Evolutionary conservation across 352 stramenopile genomes (phyloP).

Genomic region (Pythium utonaiense): DNA sequence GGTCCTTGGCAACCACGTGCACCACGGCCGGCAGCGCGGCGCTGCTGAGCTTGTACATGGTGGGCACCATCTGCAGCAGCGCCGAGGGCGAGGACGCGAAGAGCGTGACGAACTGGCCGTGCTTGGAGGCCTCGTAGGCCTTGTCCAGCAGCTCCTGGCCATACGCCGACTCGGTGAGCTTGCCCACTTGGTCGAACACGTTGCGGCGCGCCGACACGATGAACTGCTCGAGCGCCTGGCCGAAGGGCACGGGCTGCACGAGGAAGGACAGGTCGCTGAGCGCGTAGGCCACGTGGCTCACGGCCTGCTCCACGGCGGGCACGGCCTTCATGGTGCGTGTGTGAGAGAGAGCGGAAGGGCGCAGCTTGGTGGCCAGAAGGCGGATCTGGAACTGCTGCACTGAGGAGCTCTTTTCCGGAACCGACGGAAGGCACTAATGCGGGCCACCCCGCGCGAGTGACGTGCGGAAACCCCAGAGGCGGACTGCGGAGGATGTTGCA

Average conservation of each 20-base stretch:
- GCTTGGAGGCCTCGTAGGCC: conserved; percentile 55
- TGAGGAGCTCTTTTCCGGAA: conserved; percentile 1
- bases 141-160: conserved; percentile 64
- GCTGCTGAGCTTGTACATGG: conserved; percentile 92
- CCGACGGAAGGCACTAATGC: conserved; percentile 12
- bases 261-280: conserved; percentile 77
- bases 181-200: conserved; percentile 78
- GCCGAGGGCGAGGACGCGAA: conserved; percentile 85
- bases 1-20: conserved; percentile 89
- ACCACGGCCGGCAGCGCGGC: conserved; percentile 83
- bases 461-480: conserved; percentile 16
- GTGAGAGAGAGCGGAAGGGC: too few relatives aligned
- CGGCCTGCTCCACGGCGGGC: conserved; percentile 63
- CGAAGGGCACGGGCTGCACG: conserved; percentile 60
- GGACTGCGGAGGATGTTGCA: conserved; percentile 26
- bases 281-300: conserved; percentile 77
- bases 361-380: not conserved
- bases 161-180: conserved; percentile 38
- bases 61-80: conserved; percentile 91
- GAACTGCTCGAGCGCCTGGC: conserved; percentile 60
- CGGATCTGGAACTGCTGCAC: not conserved
- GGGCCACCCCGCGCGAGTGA: conserved; percentile 12
- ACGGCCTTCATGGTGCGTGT: conserved; percentile 8
- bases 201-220: conserved; percentile 68
- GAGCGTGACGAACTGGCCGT: conserved; percentile 86